phyloP scores from a whole-genome alignment of 75 land plant genomes.

The Sequoiadendron giganteum region DNA sequence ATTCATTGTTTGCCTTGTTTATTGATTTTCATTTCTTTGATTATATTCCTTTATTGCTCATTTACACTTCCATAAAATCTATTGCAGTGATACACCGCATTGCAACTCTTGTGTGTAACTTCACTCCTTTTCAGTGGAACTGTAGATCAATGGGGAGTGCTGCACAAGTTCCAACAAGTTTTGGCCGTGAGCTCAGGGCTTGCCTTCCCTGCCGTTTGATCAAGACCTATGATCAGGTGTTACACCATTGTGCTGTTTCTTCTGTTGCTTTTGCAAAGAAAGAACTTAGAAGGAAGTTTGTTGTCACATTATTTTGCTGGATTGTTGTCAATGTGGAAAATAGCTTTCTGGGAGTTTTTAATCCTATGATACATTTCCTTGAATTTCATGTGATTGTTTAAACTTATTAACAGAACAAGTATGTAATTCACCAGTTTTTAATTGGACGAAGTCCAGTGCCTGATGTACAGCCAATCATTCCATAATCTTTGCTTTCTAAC shows the following conservation, averaged over 20 bases:
- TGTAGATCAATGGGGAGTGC: conserved; percentile 2
- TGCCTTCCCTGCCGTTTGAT: conserved; percentile 93
- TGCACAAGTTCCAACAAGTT: conserved; percentile 94
- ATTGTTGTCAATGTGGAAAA: background rate
- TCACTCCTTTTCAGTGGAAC: background rate
- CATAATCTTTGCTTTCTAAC: background rate
- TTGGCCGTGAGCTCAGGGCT: conserved; percentile 87
- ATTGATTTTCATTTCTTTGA: background rate
- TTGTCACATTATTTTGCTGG: background rate
- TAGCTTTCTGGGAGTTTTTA: background rate
- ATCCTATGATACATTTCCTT: background rate
- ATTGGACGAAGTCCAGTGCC: background rate
- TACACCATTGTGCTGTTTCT: background rate
- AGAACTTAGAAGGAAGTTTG: conserved; percentile 2
- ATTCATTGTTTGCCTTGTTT: background rate
- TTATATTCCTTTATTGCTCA: background rate
- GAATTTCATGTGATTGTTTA: background rate
- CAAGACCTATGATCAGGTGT: conserved; percentile 95
- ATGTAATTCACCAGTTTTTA: background rate
- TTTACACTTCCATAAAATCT: background rate
- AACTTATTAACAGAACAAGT: background rate
- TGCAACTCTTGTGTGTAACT: background rate
- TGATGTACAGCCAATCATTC: background rate
- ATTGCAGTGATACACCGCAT: background rate
- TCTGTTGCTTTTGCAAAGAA: background rate